A percentile compares a stretch with the other conserved stretches of the same genome.
These are phyloP conservation scores for Coemansia sp. DNA, from an alignment of 192 early-diverging fungal species.

Conservation along the genomic window DNA sequence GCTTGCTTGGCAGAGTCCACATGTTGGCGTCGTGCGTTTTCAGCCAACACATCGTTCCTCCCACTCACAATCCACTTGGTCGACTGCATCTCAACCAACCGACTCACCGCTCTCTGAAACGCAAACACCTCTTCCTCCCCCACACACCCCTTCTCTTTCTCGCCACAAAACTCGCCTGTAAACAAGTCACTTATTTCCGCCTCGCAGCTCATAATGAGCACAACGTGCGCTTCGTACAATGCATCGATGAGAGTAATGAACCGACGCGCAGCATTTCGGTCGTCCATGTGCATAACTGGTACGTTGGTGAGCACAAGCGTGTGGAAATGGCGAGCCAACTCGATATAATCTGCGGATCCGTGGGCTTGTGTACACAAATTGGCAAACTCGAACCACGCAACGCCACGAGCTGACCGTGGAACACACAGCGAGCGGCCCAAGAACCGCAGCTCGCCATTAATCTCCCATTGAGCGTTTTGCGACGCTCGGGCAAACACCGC, in stretches of 20 bases:
- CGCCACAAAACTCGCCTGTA: conserved; percentile 56
- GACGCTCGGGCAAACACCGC: conserved; percentile 41
- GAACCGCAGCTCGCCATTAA: conserved; percentile 58
- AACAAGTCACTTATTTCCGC: conserved; percentile 69
- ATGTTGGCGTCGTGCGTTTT: conserved; percentile 40
- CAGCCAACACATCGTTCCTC: conserved; percentile 29
- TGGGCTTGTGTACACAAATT: conserved; percentile 75
- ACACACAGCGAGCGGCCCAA: conserved; percentile 73
- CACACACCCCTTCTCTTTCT: conserved; percentile 49
- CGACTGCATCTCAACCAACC: conserved; percentile 91
- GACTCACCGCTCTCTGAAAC: conserved; percentile 87
- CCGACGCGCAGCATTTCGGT: conserved; percentile 85
- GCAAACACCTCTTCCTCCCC: conserved; percentile 96
- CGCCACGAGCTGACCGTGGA: conserved; percentile 63
- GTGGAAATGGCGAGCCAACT: conserved; percentile 72
- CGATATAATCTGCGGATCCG: conserved; percentile 88
- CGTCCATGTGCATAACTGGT: conserved; percentile 62
- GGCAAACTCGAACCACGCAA: conserved; percentile 74
- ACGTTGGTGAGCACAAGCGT: conserved; percentile 78
- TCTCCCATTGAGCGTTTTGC: conserved; percentile 16
- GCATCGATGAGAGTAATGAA: conserved; percentile 95
- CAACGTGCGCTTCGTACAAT: conserved; percentile 81
- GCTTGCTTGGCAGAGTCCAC: not conserved
- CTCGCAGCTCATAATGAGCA: conserved; percentile 72
- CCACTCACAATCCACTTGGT: conserved; percentile 63